A percentile compares a stretch with the other conserved stretches of the same genome.
phyloP scores from a whole-genome alignment of 108 stramenopile genomes.

The Cyclotella atomus region DNA sequence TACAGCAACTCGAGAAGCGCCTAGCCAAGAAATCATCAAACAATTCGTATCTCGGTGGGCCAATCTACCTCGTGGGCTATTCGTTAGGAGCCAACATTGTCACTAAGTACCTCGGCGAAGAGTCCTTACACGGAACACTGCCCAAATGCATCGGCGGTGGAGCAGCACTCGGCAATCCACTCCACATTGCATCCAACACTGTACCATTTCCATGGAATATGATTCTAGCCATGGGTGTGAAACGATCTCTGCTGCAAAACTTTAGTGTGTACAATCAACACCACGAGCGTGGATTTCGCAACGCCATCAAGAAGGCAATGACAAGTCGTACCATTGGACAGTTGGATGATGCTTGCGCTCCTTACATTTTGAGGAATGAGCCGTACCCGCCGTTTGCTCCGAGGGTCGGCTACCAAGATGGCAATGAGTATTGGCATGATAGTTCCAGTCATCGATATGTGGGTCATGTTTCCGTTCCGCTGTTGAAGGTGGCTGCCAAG shows the following conservation, averaged over 20 bases:
- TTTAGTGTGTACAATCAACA: constrained; percentile 28
- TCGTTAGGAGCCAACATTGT: constrained; percentile 83
- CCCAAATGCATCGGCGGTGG: constrained; percentile 80
- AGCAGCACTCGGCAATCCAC: constrained; percentile 79
- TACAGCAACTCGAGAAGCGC: constrained; percentile 60
- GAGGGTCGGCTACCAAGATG: constrained; percentile 69
- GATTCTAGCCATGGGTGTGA: constrained; percentile 71
- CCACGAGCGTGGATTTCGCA: constrained; percentile 60
- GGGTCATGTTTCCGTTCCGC: constrained; percentile 75
- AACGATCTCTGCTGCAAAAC: constrained; percentile 66
- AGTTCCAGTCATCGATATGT: constrained; percentile 71
- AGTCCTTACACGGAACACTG: constrained; percentile 73
- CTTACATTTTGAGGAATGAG: constrained; percentile 68
- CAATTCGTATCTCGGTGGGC: constrained; percentile 32
- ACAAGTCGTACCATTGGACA: constrained; percentile 63
- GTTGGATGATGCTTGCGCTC: constrained; percentile 70
- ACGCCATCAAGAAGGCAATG: constrained; percentile 53
- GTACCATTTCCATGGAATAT: constrained; percentile 67
- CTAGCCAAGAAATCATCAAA: constrained; percentile 17
- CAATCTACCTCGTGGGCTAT: constrained; percentile 78
- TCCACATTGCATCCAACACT: constrained; percentile 54
- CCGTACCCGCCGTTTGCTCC: constrained; percentile 63
- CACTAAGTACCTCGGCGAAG: constrained; percentile 89
- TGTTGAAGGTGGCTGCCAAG: constrained; percentile 71
- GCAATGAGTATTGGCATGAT: constrained; percentile 75